Evolutionary conservation across 2,329 filamentous ascomycete species (phyloP).

Genomic region (Ophiostoma pallidulum): DNA sequence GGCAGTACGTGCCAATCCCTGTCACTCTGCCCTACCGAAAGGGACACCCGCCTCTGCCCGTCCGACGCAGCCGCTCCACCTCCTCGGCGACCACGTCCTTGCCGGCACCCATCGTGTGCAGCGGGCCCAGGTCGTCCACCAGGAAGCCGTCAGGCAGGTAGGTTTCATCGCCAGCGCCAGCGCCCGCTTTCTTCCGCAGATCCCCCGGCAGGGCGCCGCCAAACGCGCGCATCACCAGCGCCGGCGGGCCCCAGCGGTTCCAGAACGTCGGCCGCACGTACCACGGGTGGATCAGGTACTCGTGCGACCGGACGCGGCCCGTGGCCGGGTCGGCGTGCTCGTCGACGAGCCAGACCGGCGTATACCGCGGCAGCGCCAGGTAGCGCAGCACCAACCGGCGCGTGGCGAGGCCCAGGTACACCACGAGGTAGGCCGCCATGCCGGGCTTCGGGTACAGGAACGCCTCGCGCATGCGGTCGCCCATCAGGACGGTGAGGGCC

Average conservation of each 20-base stretch:
- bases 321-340: constrained; percentile 39
- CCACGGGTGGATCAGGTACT: constrained; percentile 55
- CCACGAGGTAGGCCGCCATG: constrained; percentile 27
- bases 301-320: constrained; percentile 38
- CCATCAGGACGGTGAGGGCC: constrained; percentile 51
- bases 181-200: constrained; percentile 25
- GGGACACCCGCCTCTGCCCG: constrained; percentile 37
- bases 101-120: constrained; percentile 42
- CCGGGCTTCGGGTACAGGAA: constrained; percentile 46
- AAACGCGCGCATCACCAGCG: constrained; percentile 34
- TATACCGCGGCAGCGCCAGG: constrained; percentile 51
- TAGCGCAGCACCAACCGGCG: constrained; percentile 50
- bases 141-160: constrained; percentile 42
- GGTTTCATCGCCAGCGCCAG: constrained; percentile 33
- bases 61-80: constrained; percentile 26
- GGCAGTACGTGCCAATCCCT: too few species aligned
- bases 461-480: constrained; percentile 51
- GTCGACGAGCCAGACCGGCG: too few species aligned
- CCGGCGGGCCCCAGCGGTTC: constrained; percentile 53
- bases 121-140: constrained; percentile 54
- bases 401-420: constrained; percentile 37
- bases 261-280: constrained; percentile 51
- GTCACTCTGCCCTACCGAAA: too few species aligned
- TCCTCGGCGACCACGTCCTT: constrained; percentile 35
- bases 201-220: constrained; percentile 35